These are phyloP conservation scores for Solidago caesia DNA, from an alignment of 129 eudicot species.

Conservation along the genomic window DNA sequence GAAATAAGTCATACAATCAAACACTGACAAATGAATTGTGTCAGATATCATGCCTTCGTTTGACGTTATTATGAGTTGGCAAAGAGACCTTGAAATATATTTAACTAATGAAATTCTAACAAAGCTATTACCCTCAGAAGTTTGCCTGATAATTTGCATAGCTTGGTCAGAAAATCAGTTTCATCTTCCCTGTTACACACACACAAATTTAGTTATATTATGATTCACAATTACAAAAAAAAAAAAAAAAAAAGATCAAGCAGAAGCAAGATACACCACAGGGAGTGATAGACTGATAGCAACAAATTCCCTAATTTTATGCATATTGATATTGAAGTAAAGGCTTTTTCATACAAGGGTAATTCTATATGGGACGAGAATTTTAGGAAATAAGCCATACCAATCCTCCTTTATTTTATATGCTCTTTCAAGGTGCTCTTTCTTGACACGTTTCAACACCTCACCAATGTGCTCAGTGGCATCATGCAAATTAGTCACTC, in stretches of 20 bases:
- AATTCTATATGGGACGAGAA: background rate
- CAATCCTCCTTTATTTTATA: conserved; percentile 78
- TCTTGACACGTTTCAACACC: conserved; percentile 86
- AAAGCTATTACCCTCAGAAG: conserved; percentile 63
- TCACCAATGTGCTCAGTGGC: conserved; percentile 97
- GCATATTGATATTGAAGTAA: background rate
- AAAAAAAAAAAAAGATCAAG: background rate
- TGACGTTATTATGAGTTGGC: background rate
- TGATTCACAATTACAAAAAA: background rate
- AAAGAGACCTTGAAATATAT: background rate
- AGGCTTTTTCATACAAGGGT: no score
- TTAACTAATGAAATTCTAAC: background rate
- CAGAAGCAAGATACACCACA: background rate
- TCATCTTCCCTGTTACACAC: conserved; percentile 73
- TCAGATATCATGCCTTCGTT: background rate
- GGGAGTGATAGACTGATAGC: no score
- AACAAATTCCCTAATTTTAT: conserved; percentile 1
- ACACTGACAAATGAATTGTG: background rate
- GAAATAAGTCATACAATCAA: background rate
- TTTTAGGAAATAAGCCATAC: conserved; percentile 35
- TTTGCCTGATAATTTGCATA: conserved; percentile 83
- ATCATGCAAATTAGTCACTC: conserved; percentile 90
- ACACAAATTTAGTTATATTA: conserved; percentile 8
- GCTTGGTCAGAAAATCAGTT: conserved; percentile 80
- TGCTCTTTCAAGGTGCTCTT: conserved; percentile 84